Evolutionary conservation across 1,139 yeast species (phyloP).

Genomic region (Kurtzmaniella quercitrusa): DNA sequence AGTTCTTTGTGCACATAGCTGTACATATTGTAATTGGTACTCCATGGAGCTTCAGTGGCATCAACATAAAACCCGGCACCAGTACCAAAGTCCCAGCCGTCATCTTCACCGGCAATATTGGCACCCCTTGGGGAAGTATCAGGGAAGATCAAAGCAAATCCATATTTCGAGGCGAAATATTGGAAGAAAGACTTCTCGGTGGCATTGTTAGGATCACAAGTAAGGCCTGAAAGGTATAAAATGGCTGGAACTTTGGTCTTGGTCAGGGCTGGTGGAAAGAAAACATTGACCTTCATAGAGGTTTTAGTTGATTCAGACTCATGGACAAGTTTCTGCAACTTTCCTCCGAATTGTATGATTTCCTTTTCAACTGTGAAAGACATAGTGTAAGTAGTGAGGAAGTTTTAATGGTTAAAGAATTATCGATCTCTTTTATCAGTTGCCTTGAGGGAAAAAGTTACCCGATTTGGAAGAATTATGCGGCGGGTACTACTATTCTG

Average conservation of each 20-base stretch:
- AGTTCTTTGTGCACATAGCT: slow-evolving; percentile 76
- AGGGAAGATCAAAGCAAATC: slow-evolving; percentile 87
- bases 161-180: slow-evolving; percentile 73
- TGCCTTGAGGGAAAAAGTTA: slow-evolving; percentile 12
- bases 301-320: slow-evolving; percentile 63
- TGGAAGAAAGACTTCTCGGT: slow-evolving; percentile 92
- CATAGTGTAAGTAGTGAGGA: slow-evolving; percentile 23
- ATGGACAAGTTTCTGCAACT: slow-evolving; percentile 71
- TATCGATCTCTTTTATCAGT: background rate
- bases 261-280: slow-evolving; percentile 51
- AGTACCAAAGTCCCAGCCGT: slow-evolving; percentile 83
- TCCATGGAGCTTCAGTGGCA: slow-evolving; percentile 73
- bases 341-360: slow-evolving; percentile 72
- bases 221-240: slow-evolving; percentile 80
- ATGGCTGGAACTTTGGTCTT: slow-evolving; percentile 59
- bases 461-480: slow-evolving; percentile 2
- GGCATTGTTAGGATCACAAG: slow-evolving; percentile 92
- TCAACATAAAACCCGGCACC: slow-evolving; percentile 95
- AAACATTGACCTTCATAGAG: slow-evolving; percentile 79
- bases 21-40: slow-evolving; percentile 77
- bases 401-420: background rate
- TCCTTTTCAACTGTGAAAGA: slow-evolving; percentile 52
- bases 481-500: background rate
- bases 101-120: slow-evolving; percentile 76
- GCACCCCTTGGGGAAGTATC: slow-evolving; percentile 98